Percentiles rank a stretch among this genome's conserved stretches.
Conservation (phyloP, 2,329 filamentous ascomycete genomes). For the Penicillium sp. region DNA sequence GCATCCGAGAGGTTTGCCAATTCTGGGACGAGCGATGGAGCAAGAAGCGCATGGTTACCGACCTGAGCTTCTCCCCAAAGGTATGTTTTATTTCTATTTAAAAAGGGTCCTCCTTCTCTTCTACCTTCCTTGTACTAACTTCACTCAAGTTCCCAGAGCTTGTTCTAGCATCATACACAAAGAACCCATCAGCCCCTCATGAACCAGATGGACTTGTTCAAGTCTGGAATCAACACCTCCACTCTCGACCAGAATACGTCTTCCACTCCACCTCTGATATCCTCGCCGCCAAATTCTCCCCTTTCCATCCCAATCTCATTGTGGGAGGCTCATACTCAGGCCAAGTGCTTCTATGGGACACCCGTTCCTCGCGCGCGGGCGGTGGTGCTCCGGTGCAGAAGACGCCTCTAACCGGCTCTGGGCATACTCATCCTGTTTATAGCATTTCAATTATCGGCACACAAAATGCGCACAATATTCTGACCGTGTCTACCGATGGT, state of each 20-base stretch:
- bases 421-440: slow-evolving; percentile 96
- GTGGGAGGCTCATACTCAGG: slow-evolving; percentile 95
- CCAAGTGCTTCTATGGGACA: slow-evolving; percentile 97
- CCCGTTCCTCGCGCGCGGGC: slow-evolving; percentile 74
- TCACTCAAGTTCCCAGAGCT: slow-evolving; percentile 74
- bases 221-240: slow-evolving; percentile 95
- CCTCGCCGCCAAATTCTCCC: slow-evolving; percentile 94
- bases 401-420: slow-evolving; percentile 90
- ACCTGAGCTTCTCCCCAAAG: slow-evolving; percentile 93
- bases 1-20: slow-evolving; percentile 77
- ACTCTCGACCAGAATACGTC: slow-evolving; percentile 91
- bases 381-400: slow-evolving; percentile 79
- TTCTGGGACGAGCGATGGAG: slow-evolving; percentile 96
- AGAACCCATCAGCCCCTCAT: slow-evolving; percentile 91
- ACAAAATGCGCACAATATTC: slow-evolving; percentile 98
- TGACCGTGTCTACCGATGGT: slow-evolving; percentile 94
- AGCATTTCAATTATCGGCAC: slow-evolving; percentile 94
- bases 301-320: slow-evolving; percentile 94
- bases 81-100: slow-evolving; percentile 37
- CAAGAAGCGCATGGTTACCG: slow-evolving; percentile 96
- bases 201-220: slow-evolving; percentile 92
- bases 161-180: slow-evolving; percentile 91
- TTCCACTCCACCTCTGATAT: slow-evolving; percentile 97
- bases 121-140: slow-evolving; percentile 18
- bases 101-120: background rate